These are phyloP conservation scores for Phyllosticta citriasiana DNA, from an alignment of 2,329 filamentous ascomycete genomes.

Conservation along the genomic window DNA sequence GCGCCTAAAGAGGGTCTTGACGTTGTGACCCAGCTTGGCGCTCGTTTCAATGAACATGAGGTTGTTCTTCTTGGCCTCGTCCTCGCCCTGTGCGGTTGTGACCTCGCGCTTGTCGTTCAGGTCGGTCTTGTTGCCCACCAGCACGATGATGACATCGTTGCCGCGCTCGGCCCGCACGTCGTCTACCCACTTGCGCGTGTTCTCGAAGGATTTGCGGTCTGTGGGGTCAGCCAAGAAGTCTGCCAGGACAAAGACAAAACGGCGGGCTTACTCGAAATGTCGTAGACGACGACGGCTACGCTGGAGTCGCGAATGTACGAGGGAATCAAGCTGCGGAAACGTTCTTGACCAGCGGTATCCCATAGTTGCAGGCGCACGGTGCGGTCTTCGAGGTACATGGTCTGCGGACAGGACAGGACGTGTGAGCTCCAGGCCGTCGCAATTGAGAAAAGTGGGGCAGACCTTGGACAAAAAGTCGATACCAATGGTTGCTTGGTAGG, in stretches of 20 bases:
- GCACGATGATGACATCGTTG: conserved; percentile 96
- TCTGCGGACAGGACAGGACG: conserved; percentile 41
- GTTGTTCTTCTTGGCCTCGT: conserved; percentile 95
- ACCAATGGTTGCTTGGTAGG: conserved; percentile 97
- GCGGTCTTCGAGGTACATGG: conserved; percentile 98
- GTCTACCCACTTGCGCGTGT: conserved; percentile 99
- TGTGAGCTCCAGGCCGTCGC: not conserved
- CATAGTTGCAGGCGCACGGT: conserved; percentile 95
- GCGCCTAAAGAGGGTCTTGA: conserved; percentile 93
- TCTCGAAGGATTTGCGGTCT: conserved; percentile 94
- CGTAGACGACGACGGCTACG: conserved; percentile 97
- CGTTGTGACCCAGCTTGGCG: conserved; percentile 94
- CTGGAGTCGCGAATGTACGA: conserved; percentile 98
- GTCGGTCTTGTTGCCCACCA: conserved; percentile 99
- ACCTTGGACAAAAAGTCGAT: conserved; percentile 98
- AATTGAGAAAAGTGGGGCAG: not conserved
- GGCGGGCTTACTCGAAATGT: conserved; percentile 67
- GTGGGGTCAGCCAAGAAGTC: conserved; percentile 7
- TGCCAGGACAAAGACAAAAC: not conserved
- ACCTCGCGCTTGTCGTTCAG: conserved; percentile 97
- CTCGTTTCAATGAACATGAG: conserved; percentile 99
- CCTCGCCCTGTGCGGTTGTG: conserved; percentile 89
- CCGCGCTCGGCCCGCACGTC: conserved; percentile 93
- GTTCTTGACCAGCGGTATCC: conserved; percentile 96
- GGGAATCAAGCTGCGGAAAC: conserved; percentile 92